Conservation (phyloP, 1,139 yeast genomes). For the Debaryomyces udenii region DNA sequence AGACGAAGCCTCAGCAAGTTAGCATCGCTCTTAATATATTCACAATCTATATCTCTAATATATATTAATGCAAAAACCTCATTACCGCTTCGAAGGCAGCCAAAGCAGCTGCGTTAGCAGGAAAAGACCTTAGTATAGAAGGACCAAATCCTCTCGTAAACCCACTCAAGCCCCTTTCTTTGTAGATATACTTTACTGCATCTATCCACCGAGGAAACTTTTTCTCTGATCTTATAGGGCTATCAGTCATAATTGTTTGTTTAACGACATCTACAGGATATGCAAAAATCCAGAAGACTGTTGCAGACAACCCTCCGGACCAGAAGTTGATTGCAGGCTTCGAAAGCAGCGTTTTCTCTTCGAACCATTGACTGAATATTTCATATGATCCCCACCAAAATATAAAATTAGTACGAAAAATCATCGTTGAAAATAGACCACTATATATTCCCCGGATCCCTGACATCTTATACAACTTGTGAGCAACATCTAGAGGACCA, state of each 20-base stretch:
- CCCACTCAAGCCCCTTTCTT: conserved; percentile 57
- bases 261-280: conserved; percentile 90
- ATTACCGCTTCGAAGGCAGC: conserved; percentile 87
- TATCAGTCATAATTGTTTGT: conserved; percentile 84
- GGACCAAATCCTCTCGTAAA: conserved; percentile 82
- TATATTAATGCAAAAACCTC: conserved; percentile 52
- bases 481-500: conserved; percentile 79
- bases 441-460: conserved; percentile 78
- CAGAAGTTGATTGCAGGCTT: conserved; percentile 79
- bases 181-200: conserved; percentile 71
- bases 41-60: conserved; percentile 7
- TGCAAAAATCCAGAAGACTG: conserved; percentile 88
- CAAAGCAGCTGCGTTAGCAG: conserved; percentile 91
- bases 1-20: not conserved
- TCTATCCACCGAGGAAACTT: conserved; percentile 70
- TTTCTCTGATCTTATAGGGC: conserved; percentile 61
- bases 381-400: conserved; percentile 97
- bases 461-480: conserved; percentile 52
- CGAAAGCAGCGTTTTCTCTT: conserved; percentile 62
- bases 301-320: conserved; percentile 88
- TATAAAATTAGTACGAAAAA: conserved; percentile 82
- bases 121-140: conserved; percentile 73
- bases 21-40: not conserved
- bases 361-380: conserved; percentile 69
- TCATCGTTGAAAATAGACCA: conserved; percentile 83